phyloP scores from a whole-genome alignment of 164 flowering plant genomes.

The Platanus orientalis region DNA sequence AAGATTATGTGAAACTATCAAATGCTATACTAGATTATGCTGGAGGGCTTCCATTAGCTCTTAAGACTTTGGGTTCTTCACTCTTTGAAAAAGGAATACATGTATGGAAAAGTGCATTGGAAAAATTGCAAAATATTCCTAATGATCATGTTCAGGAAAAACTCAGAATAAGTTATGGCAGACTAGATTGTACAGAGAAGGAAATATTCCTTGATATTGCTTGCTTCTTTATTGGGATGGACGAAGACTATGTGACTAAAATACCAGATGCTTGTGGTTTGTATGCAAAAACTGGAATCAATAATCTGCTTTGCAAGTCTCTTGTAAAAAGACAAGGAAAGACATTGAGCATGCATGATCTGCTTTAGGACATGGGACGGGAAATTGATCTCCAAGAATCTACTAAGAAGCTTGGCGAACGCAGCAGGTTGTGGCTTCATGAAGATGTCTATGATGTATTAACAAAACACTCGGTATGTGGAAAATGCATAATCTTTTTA shows the following conservation, averaged over 20 bases:
- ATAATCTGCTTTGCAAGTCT: neutral
- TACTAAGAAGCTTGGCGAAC: neutral
- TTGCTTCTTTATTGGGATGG: neutral
- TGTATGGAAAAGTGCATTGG: neutral
- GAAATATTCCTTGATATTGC: neutral
- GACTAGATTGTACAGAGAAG: neutral
- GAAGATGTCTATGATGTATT: constrained; percentile 3
- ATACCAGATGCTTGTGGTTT: neutral
- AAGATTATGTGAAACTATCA: constrained; percentile 5
- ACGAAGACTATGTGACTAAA: neutral
- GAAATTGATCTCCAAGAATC: neutral
- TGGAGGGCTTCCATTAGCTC: neutral
- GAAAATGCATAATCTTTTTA: too few relatives aligned
- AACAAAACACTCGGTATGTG: neutral
- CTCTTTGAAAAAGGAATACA: neutral
- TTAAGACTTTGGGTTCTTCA: neutral
- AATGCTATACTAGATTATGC: neutral
- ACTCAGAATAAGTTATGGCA: constrained; percentile 11
- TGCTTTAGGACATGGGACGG: neutral
- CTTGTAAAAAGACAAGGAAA: neutral
- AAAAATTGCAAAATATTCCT: neutral
- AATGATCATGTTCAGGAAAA: neutral
- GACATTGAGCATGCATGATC: neutral
- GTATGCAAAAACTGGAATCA: neutral
- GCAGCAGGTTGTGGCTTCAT: constrained; percentile 10